These are phyloP conservation scores for Diddensiella santjacobensis DNA, from an alignment of 805 yeast genomes.

Conservation along the genomic window DNA sequence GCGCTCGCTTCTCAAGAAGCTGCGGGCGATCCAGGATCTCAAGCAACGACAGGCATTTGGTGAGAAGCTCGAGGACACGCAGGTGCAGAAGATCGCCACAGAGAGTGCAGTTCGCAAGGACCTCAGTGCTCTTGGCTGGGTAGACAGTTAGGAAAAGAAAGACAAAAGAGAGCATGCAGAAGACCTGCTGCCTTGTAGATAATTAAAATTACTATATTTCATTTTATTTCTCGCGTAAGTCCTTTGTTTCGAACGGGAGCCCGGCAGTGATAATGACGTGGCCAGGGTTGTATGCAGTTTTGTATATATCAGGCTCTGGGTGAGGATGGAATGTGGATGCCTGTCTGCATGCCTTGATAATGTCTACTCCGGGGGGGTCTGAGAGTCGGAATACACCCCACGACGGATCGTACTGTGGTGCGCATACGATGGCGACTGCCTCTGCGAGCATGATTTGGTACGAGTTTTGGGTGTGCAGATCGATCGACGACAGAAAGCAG, in stretches of 20 bases:
- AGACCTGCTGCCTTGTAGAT: neutral
- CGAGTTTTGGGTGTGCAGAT: constrained; percentile 63
- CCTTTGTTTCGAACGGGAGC: constrained; percentile 47
- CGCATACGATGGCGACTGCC: constrained; percentile 63
- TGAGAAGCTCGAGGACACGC: constrained; percentile 88
- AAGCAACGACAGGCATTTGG: constrained; percentile 81
- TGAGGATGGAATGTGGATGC: constrained; percentile 61
- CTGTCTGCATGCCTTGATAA: constrained; percentile 47
- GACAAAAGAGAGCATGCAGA: no score
- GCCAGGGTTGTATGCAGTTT: constrained; percentile 45
- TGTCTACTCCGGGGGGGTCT: constrained; percentile 60
- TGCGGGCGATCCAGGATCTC: constrained; percentile 90
- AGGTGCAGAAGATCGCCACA: constrained; percentile 79
- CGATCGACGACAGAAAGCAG: constrained; percentile 64
- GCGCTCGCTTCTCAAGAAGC: constrained; percentile 83
- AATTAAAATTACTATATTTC: neutral
- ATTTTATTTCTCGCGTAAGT: constrained; percentile 38
- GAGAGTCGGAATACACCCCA: constrained; percentile 59
- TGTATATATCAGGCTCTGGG: constrained; percentile 47
- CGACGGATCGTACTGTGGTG: constrained; percentile 48
- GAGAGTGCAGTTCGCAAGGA: constrained; percentile 79
- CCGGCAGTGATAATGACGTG: constrained; percentile 47
- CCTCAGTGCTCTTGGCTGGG: constrained; percentile 72
- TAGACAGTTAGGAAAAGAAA: neutral
- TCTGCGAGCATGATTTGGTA: constrained; percentile 69